Evolutionary conservation across 768 basidiomycete species (phyloP).

Genomic region (Phylloporus arenicola): DNA sequence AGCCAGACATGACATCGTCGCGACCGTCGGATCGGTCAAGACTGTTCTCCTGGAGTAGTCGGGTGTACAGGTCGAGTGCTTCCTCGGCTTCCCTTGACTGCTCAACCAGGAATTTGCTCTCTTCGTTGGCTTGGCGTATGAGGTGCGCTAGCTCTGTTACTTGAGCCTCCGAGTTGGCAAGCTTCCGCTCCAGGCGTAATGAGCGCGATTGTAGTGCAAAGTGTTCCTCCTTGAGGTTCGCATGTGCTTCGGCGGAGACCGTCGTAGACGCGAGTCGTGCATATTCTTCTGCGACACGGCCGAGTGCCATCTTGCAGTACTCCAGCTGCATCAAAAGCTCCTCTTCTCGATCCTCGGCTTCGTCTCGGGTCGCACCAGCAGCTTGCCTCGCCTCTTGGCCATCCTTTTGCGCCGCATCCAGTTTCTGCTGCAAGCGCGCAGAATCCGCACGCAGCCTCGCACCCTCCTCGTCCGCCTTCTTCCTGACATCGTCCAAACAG

Average conservation of each 20-base stretch:
- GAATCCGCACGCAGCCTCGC: slow-evolving; percentile 31
- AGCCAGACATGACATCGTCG: slow-evolving; percentile 3
- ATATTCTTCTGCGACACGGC: slow-evolving; percentile 50
- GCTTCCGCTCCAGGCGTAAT: slow-evolving; percentile 58
- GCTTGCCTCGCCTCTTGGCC: slow-evolving; percentile 31
- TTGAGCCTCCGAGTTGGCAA: slow-evolving; percentile 63
- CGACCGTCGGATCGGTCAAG: neutral
- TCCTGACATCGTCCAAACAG: slow-evolving; percentile 38
- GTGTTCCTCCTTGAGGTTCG: slow-evolving; percentile 38
- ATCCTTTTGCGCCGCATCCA: slow-evolving; percentile 36
- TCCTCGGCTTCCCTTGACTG: slow-evolving; percentile 16
- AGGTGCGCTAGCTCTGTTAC: slow-evolving; percentile 60
- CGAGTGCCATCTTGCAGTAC: slow-evolving; percentile 42
- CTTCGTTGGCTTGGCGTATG: slow-evolving; percentile 51
- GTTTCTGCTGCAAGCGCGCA: slow-evolving; percentile 32
- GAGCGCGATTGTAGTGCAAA: slow-evolving; percentile 36
- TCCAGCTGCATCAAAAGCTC: slow-evolving; percentile 47
- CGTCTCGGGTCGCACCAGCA: slow-evolving; percentile 28
- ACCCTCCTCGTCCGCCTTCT: slow-evolving; percentile 39
- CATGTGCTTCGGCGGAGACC: slow-evolving; percentile 34
- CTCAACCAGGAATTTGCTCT: slow-evolving; percentile 40
- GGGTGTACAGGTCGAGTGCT: slow-evolving; percentile 14
- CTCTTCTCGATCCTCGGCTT: slow-evolving; percentile 37
- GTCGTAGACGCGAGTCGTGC: slow-evolving; percentile 43
- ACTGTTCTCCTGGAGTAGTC: slow-evolving; percentile 7